Conservation (phyloP, 2,329 filamentous ascomycete genomes). For the Fusarium sp. region DNA sequence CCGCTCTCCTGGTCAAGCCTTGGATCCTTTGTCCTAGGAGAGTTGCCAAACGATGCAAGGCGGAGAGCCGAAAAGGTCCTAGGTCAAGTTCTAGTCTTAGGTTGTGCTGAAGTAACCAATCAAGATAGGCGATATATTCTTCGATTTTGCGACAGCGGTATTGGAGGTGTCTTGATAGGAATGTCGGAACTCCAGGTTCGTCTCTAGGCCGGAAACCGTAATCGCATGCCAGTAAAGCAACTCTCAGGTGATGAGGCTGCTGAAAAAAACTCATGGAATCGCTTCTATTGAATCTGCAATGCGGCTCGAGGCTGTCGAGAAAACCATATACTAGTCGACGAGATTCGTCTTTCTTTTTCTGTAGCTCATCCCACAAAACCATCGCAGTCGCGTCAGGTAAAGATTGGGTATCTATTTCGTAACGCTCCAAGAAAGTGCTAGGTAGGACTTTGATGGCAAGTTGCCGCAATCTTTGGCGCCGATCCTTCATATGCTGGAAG, state of each 20-base stretch:
- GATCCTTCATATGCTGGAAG: neutral
- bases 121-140: neutral
- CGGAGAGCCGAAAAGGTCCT: neutral
- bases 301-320: neutral
- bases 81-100: neutral
- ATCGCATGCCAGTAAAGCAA: neutral
- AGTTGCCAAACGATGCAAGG: neutral
- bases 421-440: rapidly evolving
- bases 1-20: too few relatives aligned
- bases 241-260: neutral
- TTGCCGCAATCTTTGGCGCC: neutral
- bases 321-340: rapidly evolving
- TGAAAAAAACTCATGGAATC: neutral
- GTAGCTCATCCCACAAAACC: neutral
- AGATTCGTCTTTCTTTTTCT: neutral
- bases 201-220: neutral
- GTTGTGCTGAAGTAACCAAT: neutral
- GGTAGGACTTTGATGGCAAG: neutral
- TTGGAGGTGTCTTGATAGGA: neutral
- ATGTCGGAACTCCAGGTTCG: neutral
- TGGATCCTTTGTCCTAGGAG: too few relatives aligned
- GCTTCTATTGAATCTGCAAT: rapidly evolving
- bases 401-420: rapidly evolving
- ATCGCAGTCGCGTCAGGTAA: neutral
- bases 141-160: too few relatives aligned